Base-by-base conservation (phyloP, 306 rosid species). In the Carpinus fangiana region DNA sequence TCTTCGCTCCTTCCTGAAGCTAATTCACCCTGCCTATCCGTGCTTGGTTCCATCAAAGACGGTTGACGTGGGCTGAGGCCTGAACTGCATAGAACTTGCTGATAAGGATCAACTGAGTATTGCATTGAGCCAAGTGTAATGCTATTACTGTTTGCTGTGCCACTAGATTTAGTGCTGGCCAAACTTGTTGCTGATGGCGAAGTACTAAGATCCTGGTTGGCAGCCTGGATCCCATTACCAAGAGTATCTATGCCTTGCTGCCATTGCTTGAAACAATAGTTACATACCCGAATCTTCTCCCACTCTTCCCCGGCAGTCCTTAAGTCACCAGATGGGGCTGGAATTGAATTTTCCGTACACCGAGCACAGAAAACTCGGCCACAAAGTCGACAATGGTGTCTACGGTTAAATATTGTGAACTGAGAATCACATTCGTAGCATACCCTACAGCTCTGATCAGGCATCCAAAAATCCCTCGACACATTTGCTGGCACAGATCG, bases 381-480 rank as follows among this genome's bases (percentile, higher is more conserved):
- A 82, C 99, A 96, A 41, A 82, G 88, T 55, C 99, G 94, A 83
- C 99, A 96, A 76, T 96, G 99, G 82, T 93, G 99, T 71, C 85
- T 89, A 11, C 99, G 97, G 73, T 96, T 93, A 73, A 96, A 79
- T 23, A 96, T 18, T 59, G 89, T 91, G 83, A 96, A 96, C 72
- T 90, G 98, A 10, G 89, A 85, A 76, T 95, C 99, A 76, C 99
- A 95, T 43, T 93, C 98, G 67, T 95, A 95, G 79, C 99, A 95
- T 53, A 93, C 94, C 82, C 90, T 87, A 76, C 99, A 93, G 79
- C 93, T 95, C 62, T 79, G 84, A 73, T 95, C 99, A 1, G 97
- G 98, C 98, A 95, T 96, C 99, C 99, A 96, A 81, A 93, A 93
- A 85, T 86, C 94, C 78, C 93, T 86, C 0, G 97, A 89, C 76